Evolutionary conservation across 1,284 basidiomycete genomes (phyloP).

Genomic region (Tilletiaria anomala): DNA sequence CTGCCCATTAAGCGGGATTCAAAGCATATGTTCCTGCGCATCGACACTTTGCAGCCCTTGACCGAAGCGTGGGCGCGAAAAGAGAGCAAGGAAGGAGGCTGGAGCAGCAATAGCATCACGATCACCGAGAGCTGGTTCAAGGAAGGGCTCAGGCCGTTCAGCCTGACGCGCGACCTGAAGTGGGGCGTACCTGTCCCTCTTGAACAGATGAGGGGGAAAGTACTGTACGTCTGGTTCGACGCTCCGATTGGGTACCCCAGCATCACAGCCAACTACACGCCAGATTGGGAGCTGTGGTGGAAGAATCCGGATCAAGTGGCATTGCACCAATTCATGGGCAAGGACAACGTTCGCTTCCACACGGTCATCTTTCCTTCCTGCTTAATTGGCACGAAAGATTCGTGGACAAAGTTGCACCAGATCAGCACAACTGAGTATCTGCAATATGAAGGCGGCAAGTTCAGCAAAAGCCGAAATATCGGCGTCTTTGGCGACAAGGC

Average conservation of each 20-base stretch:
- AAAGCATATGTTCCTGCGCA: constrained; percentile 83
- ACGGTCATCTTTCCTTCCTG: constrained; percentile 89
- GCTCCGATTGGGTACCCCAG: constrained; percentile 94
- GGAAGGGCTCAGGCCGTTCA: constrained; percentile 71
- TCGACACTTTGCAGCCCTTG: constrained; percentile 67
- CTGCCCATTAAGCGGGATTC: constrained; percentile 53
- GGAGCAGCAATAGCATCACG: constrained; percentile 83
- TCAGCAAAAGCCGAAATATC: constrained; percentile 91
- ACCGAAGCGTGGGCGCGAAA: constrained; percentile 78
- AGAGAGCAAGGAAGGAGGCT: constrained; percentile 66
- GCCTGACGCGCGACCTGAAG: constrained; percentile 80
- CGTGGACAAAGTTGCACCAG: constrained; percentile 90
- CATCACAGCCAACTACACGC: constrained; percentile 87
- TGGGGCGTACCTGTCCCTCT: constrained; percentile 91
- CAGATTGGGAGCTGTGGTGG: constrained; percentile 91
- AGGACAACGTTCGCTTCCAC: constrained; percentile 80
- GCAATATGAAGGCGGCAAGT: constrained; percentile 97
- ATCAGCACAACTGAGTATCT: constrained; percentile 93
- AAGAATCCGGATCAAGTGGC: constrained; percentile 78
- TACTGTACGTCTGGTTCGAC: constrained; percentile 91
- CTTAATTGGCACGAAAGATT: constrained; percentile 70
- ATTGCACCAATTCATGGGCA: constrained; percentile 90
- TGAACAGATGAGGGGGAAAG: constrained; percentile 77
- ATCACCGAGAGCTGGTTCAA: constrained; percentile 82
- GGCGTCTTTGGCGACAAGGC: constrained; percentile 96